Conservation (phyloP, 2,329 filamentous ascomycete genomes). For the Monosporascus sp. region DNA sequence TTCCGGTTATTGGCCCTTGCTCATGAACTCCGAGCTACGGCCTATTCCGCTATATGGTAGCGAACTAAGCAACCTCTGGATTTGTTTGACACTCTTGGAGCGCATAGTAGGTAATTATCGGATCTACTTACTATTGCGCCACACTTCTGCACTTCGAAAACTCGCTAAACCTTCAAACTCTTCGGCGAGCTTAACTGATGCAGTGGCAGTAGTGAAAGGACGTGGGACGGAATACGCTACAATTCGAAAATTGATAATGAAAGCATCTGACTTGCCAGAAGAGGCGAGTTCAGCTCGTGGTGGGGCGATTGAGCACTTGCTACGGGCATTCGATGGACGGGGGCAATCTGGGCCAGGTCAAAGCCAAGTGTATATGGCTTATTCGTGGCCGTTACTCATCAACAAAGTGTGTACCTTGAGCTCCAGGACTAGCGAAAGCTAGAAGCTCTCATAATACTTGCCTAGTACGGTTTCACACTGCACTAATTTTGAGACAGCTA, state of each 20-base stretch:
- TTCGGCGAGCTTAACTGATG: background rate
- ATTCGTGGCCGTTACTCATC: slow-evolving; percentile 6
- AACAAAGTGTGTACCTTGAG: slow-evolving; percentile 6
- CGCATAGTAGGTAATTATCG: background rate
- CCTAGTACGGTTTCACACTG: slow-evolving; percentile 6
- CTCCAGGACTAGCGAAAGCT: slow-evolving; percentile 7
- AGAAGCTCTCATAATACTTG: slow-evolving; percentile 4
- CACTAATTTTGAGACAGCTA: slow-evolving; percentile 4
- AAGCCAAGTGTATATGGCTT: slow-evolving; percentile 1
- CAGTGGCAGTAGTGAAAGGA: background rate
- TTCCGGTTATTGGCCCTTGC: slow-evolving; percentile 1
- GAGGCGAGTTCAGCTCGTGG: slow-evolving; percentile 2
- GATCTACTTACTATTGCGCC: too few species aligned
- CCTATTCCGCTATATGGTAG: slow-evolving; percentile 3
- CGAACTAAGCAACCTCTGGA: background rate
- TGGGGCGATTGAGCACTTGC: slow-evolving; percentile 5
- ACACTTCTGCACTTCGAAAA: too few species aligned
- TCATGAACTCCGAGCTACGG: slow-evolving; percentile 4
- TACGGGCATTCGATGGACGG: slow-evolving; percentile 6
- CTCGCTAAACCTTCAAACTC: too few species aligned
- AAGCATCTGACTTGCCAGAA: slow-evolving; percentile 3
- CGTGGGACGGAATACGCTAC: slow-evolving; percentile 4
- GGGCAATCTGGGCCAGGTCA: background rate
- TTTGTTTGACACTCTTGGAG: background rate
- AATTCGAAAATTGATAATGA: slow-evolving; percentile 2